Evolutionary conservation across 2,329 filamentous ascomycete species (phyloP).

Genomic region (Hymenoscyphus repandus): DNA sequence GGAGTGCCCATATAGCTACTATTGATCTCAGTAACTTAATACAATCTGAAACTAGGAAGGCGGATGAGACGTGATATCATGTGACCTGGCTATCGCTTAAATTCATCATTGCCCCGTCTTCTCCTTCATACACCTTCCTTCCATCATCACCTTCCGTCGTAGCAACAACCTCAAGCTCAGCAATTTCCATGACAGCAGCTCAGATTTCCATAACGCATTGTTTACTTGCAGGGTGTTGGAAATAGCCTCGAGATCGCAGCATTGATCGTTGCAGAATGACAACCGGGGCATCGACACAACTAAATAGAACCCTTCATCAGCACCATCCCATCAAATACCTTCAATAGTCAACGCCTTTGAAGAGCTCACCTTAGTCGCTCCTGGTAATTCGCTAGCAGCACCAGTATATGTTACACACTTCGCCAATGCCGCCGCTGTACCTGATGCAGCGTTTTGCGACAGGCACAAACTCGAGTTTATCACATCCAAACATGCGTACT

Average conservation of each 20-base stretch:
- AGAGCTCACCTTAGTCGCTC: constrained; percentile 11
- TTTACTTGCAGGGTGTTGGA: background rate
- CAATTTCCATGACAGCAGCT: no score
- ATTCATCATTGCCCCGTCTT: background rate
- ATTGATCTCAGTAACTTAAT: no score
- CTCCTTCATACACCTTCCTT: background rate
- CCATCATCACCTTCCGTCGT: no score
- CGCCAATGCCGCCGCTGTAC: constrained; percentile 10
- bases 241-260: background rate
- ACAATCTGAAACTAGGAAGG: no score
- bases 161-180: no score
- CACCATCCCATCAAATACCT: background rate
- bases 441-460: constrained; percentile 5
- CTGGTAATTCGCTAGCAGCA: constrained; percentile 9
- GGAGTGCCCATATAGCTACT: no score
- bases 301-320: background rate
- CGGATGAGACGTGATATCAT: background rate
- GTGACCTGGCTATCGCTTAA: background rate
- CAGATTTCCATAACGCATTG: background rate
- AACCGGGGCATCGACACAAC: background rate
- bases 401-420: constrained; percentile 11
- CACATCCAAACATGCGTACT: constrained; percentile 9
- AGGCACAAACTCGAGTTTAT: constrained; percentile 15
- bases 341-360: background rate
- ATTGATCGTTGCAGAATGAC: background rate